Evolutionary conservation across 768 basidiomycete species (phyloP).

Genomic region (Rhodosporidiobolus odoratus): DNA sequence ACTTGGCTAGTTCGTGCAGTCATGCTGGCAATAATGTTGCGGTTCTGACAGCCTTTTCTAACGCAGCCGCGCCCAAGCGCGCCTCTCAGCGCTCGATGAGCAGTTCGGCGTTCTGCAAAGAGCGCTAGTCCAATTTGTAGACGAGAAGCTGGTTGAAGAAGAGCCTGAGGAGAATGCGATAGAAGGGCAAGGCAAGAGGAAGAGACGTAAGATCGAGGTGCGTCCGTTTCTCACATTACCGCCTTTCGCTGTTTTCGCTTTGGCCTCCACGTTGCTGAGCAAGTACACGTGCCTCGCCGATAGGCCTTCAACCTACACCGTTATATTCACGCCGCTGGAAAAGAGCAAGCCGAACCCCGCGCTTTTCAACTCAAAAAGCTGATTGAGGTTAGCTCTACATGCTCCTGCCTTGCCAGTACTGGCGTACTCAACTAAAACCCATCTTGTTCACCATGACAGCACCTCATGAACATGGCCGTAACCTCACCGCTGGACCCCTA

Average conservation of each 20-base stretch:
- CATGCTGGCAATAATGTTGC: no score
- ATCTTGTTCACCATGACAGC: conserved; percentile 43
- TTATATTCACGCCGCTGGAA: not conserved
- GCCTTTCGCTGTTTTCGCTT: not conserved
- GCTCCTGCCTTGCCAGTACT: no score
- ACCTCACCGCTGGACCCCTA: not conserved
- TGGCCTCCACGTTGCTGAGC: not conserved
- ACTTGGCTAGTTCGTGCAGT: no score
- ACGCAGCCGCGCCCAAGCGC: not conserved
- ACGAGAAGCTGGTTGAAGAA: not conserved
- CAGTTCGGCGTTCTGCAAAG: not conserved
- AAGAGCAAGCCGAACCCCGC: not conserved
- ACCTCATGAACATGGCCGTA: conserved; percentile 39
- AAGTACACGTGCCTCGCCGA: no score
- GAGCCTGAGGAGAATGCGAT: not conserved
- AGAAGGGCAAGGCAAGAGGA: not conserved
- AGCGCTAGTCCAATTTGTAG: conserved; percentile 5
- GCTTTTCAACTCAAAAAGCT: conserved; percentile 1
- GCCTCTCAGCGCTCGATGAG: not conserved
- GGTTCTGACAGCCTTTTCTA: not conserved
- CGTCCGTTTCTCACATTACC: not conserved
- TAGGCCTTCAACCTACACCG: no score
- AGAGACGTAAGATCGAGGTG: not conserved
- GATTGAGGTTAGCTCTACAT: conserved; percentile 1
- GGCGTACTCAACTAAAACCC: no score